phyloP scores from a whole-genome alignment of 2,329 filamentous ascomycete genomes.

The Coniochaeta hoffmannii region DNA sequence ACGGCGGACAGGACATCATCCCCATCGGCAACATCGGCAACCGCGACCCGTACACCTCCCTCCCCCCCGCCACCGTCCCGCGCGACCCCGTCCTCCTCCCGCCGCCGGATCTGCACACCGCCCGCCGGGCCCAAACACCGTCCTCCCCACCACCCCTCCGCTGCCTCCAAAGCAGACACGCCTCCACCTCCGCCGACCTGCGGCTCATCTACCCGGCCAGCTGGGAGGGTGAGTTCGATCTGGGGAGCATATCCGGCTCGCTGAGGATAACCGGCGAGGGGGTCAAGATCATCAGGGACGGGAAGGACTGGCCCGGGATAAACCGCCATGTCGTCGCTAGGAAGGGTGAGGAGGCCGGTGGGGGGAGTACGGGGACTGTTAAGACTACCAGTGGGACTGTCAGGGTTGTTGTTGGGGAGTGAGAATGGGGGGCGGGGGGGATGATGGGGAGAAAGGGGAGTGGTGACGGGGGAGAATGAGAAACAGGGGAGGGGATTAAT shows the following conservation, averaged over 20 bases:
- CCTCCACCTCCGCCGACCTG: slow-evolving; percentile 35
- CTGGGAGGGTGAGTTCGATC: slow-evolving; percentile 40
- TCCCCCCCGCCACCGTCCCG: slow-evolving; percentile 1
- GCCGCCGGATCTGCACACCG: not conserved
- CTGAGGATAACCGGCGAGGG: slow-evolving; percentile 33
- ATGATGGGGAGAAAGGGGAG: not conserved
- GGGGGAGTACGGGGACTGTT: not conserved
- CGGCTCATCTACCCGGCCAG: slow-evolving; percentile 35
- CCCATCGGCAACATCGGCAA: slow-evolving; percentile 6
- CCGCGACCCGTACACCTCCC: slow-evolving; percentile 13
- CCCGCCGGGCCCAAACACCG: not conserved
- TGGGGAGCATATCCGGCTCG: slow-evolving; percentile 31
- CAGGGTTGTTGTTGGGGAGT: slow-evolving; percentile 1
- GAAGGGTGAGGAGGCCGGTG: slow-evolving; percentile 34
- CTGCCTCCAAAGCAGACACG: slow-evolving; percentile 33
- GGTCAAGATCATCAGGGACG: slow-evolving; percentile 28
- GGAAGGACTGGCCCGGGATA: slow-evolving; percentile 23
- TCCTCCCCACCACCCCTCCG: slow-evolving; percentile 17
- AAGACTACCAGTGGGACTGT: not conserved
- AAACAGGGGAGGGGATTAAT: not conserved
- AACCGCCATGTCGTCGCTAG: slow-evolving; percentile 24
- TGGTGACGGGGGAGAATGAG: not conserved
- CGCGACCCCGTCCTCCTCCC: not conserved
- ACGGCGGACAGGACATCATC: not conserved
- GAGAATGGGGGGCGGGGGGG: not conserved